Evolutionary conservation across 139 green algal genomes (phyloP).

Genomic region (Zygnema circumcarinatum): DNA sequence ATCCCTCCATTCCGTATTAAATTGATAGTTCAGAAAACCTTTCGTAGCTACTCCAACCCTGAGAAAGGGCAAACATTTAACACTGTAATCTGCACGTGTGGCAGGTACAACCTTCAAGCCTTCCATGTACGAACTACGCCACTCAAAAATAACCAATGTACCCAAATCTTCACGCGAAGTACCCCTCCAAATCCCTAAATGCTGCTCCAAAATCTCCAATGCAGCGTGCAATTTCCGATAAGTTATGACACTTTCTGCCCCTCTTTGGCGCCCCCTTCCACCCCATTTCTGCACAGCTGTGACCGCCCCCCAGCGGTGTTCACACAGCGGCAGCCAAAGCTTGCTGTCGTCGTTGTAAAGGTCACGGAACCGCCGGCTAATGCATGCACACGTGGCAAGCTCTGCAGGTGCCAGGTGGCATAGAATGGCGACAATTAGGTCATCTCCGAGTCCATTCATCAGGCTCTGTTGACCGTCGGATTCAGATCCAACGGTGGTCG

Average conservation of each 20-base stretch:
- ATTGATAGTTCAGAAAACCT: neutral
- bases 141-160: neutral
- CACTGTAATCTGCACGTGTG: neutral
- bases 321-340: neutral
- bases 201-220: neutral
- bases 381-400: neutral
- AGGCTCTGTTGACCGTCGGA: too few relatives aligned
- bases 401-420: neutral
- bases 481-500: too few relatives aligned
- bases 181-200: neutral
- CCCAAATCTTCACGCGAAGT: neutral
- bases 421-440: conserved; percentile 3
- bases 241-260: neutral
- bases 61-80: neutral
- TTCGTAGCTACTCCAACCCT: neutral
- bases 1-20: neutral
- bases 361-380: neutral
- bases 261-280: neutral
- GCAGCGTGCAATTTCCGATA: neutral
- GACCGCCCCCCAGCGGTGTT: neutral
- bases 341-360: conserved; percentile 1
- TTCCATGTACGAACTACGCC: neutral
- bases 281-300: neutral
- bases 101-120: neutral
- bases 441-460: neutral